These are phyloP conservation scores for Pythium guiyangense DNA, from an alignment of 352 stramenopile species.

Conservation along the genomic window DNA sequence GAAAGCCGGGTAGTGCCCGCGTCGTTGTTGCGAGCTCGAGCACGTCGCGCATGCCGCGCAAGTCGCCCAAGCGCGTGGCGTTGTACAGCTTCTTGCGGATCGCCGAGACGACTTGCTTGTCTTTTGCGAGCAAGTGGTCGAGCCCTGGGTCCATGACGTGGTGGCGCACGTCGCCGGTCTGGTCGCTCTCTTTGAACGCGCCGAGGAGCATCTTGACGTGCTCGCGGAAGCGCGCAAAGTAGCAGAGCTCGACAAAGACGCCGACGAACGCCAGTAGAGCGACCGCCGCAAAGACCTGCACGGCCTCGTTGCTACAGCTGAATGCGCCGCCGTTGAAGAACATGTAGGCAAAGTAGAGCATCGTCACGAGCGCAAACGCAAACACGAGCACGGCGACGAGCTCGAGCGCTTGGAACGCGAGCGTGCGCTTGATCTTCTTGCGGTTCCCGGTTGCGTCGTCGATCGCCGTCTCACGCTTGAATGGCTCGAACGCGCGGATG, in stretches of 20 bases:
- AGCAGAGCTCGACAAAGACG: constrained; percentile 59
- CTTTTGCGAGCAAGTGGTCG: constrained; percentile 54
- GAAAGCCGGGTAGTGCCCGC: constrained; percentile 41
- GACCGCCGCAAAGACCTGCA: constrained; percentile 52
- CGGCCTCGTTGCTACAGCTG: constrained; percentile 32
- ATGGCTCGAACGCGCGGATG: constrained; percentile 63
- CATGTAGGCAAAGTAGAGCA: constrained; percentile 79
- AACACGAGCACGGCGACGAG: constrained; percentile 49
- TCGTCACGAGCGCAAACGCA: constrained; percentile 44
- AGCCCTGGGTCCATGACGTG: constrained; percentile 51
- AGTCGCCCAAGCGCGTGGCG: constrained; percentile 56
- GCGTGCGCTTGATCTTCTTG: constrained; percentile 69
- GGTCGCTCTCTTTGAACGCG: constrained; percentile 76
- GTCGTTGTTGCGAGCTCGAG: constrained; percentile 38
- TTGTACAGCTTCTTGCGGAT: constrained; percentile 77
- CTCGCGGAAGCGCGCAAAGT: constrained; percentile 76
- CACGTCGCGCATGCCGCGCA: constrained; percentile 61
- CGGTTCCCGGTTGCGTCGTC: constrained; percentile 39
- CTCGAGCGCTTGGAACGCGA: constrained; percentile 72
- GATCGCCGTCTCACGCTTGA: constrained; percentile 43
- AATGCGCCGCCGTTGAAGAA: constrained; percentile 79
- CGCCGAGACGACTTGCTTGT: constrained; percentile 40
- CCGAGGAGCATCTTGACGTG: constrained; percentile 84
- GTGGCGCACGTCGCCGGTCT: constrained; percentile 65
- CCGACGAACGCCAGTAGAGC: constrained; percentile 51